Conservation (phyloP, 805 yeast species). For the Nakazawaea holstii region DNA sequence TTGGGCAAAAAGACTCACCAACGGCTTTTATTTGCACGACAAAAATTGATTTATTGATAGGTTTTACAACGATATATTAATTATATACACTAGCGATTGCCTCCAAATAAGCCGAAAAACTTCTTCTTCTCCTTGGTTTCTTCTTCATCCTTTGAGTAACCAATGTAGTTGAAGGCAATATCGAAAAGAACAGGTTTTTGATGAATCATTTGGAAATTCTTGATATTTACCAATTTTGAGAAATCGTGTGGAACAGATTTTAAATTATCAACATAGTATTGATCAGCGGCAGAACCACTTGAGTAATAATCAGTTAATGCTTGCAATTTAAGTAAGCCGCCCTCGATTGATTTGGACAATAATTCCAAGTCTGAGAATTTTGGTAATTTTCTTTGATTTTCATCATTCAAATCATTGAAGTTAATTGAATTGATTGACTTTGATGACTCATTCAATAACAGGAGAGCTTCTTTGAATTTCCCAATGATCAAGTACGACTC, state of each 20-base stretch:
- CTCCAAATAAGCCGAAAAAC: constrained; percentile 70
- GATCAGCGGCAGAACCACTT: constrained; percentile 20
- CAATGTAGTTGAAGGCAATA: constrained; percentile 78
- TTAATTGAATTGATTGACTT: constrained; percentile 51
- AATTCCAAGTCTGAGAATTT: constrained; percentile 25
- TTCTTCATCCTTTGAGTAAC: constrained; percentile 33
- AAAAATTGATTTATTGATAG: background rate
- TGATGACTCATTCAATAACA: constrained; percentile 31
- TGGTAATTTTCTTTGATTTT: constrained; percentile 28
- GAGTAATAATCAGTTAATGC: constrained; percentile 43
- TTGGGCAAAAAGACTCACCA: background rate
- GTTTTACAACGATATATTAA: background rate
- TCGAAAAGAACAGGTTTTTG: constrained; percentile 91
- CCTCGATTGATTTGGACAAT: constrained; percentile 18
- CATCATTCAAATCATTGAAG: constrained; percentile 62
- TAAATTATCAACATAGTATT: constrained; percentile 23
- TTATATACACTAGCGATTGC: constrained; percentile 18
- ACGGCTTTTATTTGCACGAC: background rate
- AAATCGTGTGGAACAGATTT: constrained; percentile 25
- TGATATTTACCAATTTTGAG: constrained; percentile 24
- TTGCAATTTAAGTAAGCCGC: constrained; percentile 28
- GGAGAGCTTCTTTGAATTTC: constrained; percentile 41
- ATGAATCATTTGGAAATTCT: constrained; percentile 52
- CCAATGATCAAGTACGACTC: constrained; percentile 35
- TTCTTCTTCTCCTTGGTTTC: constrained; percentile 50